Percentiles rank a stretch among this genome's conserved stretches.
These are phyloP conservation scores for Plasmodium sp. DNA, from an alignment of 169 alveolate genomes.

Conservation along the genomic window DNA sequence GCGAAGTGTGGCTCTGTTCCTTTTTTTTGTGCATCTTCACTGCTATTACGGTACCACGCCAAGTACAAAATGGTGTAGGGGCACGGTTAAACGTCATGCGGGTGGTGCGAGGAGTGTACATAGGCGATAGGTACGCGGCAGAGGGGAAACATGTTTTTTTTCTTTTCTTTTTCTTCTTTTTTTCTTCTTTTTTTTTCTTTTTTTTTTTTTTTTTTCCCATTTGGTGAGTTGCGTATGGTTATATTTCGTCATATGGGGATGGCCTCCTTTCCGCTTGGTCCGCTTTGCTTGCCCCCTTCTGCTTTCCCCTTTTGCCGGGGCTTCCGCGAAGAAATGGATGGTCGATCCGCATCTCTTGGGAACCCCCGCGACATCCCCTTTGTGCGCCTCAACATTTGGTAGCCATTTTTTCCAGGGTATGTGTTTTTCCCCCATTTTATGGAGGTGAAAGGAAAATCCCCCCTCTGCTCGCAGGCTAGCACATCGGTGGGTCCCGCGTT, in stretches of 20 bases:
- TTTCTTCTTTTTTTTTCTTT: neutral
- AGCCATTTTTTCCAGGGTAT: neutral
- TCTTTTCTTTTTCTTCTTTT: too few relatives aligned
- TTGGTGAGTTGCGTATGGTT: neutral
- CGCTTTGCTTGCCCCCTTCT: neutral
- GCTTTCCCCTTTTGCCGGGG: neutral
- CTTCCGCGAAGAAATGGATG: neutral
- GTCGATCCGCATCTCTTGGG: neutral
- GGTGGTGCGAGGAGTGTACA: neutral
- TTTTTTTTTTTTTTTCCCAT: neutral
- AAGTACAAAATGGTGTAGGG: neutral
- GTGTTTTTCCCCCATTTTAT: neutral
- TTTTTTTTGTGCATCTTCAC: neutral
- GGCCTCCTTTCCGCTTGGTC: neutral
- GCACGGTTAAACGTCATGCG: neutral
- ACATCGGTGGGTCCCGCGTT: neutral
- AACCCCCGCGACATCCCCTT: neutral
- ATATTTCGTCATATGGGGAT: neutral
- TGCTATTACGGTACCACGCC: neutral
- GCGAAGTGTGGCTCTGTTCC: neutral
- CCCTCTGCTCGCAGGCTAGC: neutral
- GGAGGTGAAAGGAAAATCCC: neutral
- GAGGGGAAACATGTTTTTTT: neutral
- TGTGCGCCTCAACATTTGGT: neutral
- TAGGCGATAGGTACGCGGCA: neutral